These are phyloP conservation scores for Kwoniella bestiolae DNA, from an alignment of 768 basidiomycete species.

Conservation along the genomic window DNA sequence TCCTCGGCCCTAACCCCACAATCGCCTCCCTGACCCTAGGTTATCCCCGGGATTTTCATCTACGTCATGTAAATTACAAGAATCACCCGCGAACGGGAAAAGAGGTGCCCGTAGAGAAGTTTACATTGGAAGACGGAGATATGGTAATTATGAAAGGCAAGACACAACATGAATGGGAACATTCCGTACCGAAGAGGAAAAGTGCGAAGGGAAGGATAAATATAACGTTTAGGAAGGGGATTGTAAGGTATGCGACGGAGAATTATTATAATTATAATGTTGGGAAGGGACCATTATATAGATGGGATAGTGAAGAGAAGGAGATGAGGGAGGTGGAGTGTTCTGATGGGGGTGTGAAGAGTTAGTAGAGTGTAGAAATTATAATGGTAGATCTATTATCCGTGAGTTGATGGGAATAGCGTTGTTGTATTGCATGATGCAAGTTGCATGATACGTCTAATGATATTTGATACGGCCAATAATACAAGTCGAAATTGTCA, in stretches of 20 bases:
- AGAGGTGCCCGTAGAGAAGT: conserved; percentile 45
- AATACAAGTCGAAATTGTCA: too few relatives aligned
- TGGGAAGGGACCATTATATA: conserved; percentile 43
- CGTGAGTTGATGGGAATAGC: too few relatives aligned
- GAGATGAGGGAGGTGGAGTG: conserved; percentile 39
- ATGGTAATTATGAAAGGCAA: conserved; percentile 56
- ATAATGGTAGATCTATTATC: neutral
- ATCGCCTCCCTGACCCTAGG: conserved; percentile 57
- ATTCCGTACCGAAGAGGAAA: conserved; percentile 55
- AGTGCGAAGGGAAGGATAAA: conserved; percentile 55
- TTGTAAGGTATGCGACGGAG: conserved; percentile 52
- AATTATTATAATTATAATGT: conserved; percentile 56
- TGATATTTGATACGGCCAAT: too few relatives aligned
- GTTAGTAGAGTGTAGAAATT: neutral
- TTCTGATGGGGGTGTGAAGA: conserved; percentile 10
- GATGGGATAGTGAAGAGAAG: conserved; percentile 33
- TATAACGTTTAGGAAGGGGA: conserved; percentile 56
- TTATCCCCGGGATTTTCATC: conserved; percentile 49
- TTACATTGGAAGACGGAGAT: conserved; percentile 48
- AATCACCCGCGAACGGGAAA: conserved; percentile 16
- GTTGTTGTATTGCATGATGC: too few relatives aligned
- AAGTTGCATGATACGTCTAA: too few relatives aligned
- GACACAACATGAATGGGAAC: conserved; percentile 57
- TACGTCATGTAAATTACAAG: conserved; percentile 53
- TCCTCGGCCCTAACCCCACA: conserved; percentile 54